These are phyloP conservation scores for Ophiostoma novo-ulmi DNA, from an alignment of 2,329 filamentous ascomycete species.

Conservation along the genomic window DNA sequence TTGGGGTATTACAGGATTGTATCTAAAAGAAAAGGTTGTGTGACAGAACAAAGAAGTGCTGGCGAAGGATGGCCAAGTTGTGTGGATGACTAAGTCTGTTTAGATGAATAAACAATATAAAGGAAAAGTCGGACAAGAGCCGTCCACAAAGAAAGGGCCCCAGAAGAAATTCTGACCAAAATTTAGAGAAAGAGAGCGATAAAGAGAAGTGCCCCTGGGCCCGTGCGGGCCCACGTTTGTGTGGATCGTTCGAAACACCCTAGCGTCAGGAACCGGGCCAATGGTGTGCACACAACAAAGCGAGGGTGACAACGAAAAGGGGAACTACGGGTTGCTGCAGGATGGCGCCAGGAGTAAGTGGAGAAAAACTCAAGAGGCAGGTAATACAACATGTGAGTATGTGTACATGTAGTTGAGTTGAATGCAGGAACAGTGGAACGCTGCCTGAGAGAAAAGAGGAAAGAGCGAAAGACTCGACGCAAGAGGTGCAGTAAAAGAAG, in stretches of 20 bases:
- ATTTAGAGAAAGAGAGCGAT: background rate
- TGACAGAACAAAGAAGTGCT: background rate
- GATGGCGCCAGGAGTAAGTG: constrained; percentile 12
- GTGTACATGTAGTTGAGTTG: background rate
- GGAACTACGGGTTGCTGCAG: constrained; percentile 5
- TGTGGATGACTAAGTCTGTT: background rate
- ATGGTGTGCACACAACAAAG: constrained; percentile 16
- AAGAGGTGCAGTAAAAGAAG: background rate
- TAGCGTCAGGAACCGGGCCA: constrained; percentile 25
- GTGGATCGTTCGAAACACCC: constrained; percentile 5
- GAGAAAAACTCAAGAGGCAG: background rate
- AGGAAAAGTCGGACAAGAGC: constrained; percentile 8
- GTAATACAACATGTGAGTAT: background rate
- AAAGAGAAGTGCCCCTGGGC: constrained; percentile 19
- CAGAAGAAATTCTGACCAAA: no score
- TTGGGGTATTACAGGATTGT: background rate
- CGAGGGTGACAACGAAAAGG: constrained; percentile 6
- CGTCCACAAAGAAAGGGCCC: background rate
- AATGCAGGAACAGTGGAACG: constrained; percentile 9
- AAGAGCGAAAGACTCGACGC: background rate
- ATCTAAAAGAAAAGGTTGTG: background rate
- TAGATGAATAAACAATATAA: background rate
- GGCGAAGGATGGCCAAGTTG: background rate
- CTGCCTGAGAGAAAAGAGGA: background rate
- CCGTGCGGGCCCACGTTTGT: constrained; percentile 20